These are phyloP conservation scores for Paecilomyces formosus DNA, from an alignment of 2,329 filamentous ascomycete genomes.

Conservation along the genomic window DNA sequence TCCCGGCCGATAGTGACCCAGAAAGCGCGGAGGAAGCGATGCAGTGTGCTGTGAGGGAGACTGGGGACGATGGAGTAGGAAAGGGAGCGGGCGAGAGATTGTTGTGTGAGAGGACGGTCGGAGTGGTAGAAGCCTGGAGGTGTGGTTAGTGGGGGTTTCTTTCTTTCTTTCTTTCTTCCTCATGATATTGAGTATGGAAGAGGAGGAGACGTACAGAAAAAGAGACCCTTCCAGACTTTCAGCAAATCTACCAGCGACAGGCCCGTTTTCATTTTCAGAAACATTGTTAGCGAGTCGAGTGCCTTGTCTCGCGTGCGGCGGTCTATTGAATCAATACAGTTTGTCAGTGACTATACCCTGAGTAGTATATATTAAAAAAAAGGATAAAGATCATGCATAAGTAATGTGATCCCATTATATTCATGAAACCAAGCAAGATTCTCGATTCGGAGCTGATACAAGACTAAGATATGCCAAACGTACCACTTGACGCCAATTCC, in stretches of 20 bases:
- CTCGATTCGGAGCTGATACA: too few species aligned
- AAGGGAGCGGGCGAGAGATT: constrained; percentile 71
- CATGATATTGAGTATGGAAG: neutral
- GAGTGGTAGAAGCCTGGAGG: constrained; percentile 76
- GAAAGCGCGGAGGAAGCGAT: constrained; percentile 54
- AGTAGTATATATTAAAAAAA: too few species aligned
- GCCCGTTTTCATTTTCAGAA: constrained; percentile 58
- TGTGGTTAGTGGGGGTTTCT: neutral
- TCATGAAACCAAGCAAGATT: too few species aligned
- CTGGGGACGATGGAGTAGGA: constrained; percentile 57
- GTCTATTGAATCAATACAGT: constrained; percentile 45
- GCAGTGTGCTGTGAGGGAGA: constrained; percentile 43
- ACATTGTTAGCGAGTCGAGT: constrained; percentile 67
- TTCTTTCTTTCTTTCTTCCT: neutral
- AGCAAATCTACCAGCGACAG: constrained; percentile 65
- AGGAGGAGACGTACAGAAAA: constrained; percentile 60
- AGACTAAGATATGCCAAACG: constrained; percentile 17
- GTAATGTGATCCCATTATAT: too few species aligned
- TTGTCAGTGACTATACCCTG: too few species aligned
- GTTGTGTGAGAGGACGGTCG: constrained; percentile 80
- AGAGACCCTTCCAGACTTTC: constrained; percentile 92
- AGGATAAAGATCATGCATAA: too few species aligned
- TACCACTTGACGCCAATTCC: constrained; percentile 78
- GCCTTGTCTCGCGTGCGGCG: constrained; percentile 70
- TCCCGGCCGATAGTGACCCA: constrained; percentile 64